Evolutionary conservation across 2,329 filamentous ascomycete genomes (phyloP).

Genomic region (Pseudogymnoascus sp.): DNA sequence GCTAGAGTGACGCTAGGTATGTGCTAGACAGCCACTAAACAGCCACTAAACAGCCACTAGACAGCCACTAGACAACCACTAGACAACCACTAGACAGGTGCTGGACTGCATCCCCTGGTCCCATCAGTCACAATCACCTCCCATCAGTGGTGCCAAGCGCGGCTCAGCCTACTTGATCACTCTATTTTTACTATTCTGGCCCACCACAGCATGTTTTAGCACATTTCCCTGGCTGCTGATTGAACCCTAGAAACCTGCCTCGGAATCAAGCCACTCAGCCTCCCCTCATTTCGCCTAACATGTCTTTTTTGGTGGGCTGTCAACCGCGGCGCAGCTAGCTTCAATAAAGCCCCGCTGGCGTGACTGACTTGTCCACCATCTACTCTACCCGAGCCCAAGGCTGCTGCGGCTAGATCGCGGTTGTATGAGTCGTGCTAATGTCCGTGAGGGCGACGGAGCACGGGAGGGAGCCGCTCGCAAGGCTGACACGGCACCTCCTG

Average conservation of each 20-base stretch:
- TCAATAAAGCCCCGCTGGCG: background rate
- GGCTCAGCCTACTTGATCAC: background rate
- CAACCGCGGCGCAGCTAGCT: background rate
- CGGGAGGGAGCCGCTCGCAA: background rate
- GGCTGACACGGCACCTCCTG: background rate
- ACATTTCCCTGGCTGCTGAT: background rate
- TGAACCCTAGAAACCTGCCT: background rate
- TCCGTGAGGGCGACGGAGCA: too few relatives aligned
- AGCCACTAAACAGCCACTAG: background rate
- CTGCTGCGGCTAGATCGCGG: background rate
- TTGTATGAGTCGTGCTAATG: background rate
- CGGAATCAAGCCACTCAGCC: background rate
- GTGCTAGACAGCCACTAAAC: background rate
- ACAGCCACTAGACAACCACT: background rate
- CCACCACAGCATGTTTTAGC: background rate
- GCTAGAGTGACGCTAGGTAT: too few relatives aligned
- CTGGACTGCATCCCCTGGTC: background rate
- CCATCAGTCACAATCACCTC: background rate
- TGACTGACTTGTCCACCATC: background rate
- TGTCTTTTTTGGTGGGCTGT: background rate
- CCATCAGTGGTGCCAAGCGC: background rate
- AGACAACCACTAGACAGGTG: background rate
- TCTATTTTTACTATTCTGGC: background rate
- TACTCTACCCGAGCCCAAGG: too few relatives aligned
- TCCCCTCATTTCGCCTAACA: constrained; percentile 5